Percentiles rank a stretch among this genome's conserved stretches.
Conservation (phyloP, 148 eudicot genomes). For the Diospyros lotus region DNA sequence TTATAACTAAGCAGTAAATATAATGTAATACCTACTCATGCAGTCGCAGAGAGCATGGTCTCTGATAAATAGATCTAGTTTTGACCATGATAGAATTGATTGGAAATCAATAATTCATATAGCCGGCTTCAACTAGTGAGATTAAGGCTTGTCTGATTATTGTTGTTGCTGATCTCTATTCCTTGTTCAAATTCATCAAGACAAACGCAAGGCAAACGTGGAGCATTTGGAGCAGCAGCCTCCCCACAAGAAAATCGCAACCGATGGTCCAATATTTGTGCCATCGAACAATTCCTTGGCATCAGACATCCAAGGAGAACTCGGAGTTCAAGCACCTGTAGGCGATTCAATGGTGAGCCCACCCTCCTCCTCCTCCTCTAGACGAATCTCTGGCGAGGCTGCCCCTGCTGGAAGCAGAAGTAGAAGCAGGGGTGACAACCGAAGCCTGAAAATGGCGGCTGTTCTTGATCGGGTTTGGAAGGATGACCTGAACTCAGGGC, state of each 20-base stretch:
- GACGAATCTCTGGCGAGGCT: slow-evolving; percentile 4
- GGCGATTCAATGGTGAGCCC: slow-evolving; percentile 15
- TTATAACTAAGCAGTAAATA: background rate
- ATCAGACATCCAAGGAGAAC: slow-evolving; percentile 22
- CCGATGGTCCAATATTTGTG: slow-evolving; percentile 33
- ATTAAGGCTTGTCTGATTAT: background rate
- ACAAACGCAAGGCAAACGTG: slow-evolving; percentile 45
- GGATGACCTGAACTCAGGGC: slow-evolving; percentile 64
- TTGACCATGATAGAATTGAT: no score
- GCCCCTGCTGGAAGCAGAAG: slow-evolving; percentile 14
- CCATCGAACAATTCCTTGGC: slow-evolving; percentile 26
- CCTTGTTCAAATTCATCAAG: slow-evolving; percentile 16
- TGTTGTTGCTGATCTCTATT: background rate
- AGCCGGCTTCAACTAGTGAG: no score
- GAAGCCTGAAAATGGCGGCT: slow-evolving; percentile 30
- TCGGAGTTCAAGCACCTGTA: slow-evolving; percentile 17
- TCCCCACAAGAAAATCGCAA: slow-evolving; percentile 40
- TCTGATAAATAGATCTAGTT: no score
- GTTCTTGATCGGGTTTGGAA: slow-evolving; percentile 60
- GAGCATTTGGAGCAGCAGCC: slow-evolving; percentile 45
- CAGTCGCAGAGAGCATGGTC: no score
- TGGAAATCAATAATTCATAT: no score
- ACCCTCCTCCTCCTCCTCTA: slow-evolving; percentile 37
- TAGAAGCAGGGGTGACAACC: slow-evolving; percentile 15
- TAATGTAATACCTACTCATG: no score